A percentile compares a stretch with the other conserved stretches of the same genome.
Conservation (phyloP, 805 yeast genomes). For the Kodamaea kakaduensis region DNA sequence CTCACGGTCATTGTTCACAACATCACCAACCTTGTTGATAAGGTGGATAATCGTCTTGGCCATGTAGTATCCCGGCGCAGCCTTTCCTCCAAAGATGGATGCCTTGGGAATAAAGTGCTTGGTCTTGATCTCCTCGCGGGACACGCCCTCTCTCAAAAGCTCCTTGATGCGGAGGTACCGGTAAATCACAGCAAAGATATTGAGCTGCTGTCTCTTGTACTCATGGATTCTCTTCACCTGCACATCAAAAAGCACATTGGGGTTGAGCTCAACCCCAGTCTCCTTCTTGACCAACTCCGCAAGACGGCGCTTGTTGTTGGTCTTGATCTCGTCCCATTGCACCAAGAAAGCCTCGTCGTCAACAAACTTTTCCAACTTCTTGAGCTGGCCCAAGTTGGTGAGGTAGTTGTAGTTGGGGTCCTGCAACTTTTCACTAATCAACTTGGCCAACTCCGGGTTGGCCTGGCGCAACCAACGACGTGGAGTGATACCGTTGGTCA, state of each 20-base stretch:
- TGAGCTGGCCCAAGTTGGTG: constrained; percentile 63
- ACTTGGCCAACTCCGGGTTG: constrained; percentile 71
- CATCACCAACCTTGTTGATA: constrained; percentile 75
- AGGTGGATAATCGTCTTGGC: constrained; percentile 88
- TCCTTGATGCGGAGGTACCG: constrained; percentile 75
- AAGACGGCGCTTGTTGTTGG: constrained; percentile 61
- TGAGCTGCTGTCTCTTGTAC: constrained; percentile 91
- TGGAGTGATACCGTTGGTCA: constrained; percentile 93
- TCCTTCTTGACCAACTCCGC: constrained; percentile 62
- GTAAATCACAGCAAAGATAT: constrained; percentile 83
- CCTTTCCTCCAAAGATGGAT: constrained; percentile 86
- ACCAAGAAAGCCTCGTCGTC: constrained; percentile 66
- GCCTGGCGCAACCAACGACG: constrained; percentile 96
- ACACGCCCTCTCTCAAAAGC: constrained; percentile 47
- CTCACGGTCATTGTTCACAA: constrained; percentile 73
- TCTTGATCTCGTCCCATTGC: constrained; percentile 70
- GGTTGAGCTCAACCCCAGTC: constrained; percentile 65
- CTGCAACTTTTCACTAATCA: constrained; percentile 69
- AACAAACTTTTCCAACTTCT: constrained; percentile 59
- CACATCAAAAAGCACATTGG: constrained; percentile 75
- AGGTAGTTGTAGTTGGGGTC: constrained; percentile 61
- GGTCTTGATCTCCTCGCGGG: constrained; percentile 49
- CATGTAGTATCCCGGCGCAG: constrained; percentile 97
- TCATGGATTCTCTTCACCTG: constrained; percentile 96
- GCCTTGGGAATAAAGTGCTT: constrained; percentile 69